Evolutionary conservation across 2,329 filamentous ascomycete species (phyloP).

Genomic region (Arthrocladium fulminans): DNA sequence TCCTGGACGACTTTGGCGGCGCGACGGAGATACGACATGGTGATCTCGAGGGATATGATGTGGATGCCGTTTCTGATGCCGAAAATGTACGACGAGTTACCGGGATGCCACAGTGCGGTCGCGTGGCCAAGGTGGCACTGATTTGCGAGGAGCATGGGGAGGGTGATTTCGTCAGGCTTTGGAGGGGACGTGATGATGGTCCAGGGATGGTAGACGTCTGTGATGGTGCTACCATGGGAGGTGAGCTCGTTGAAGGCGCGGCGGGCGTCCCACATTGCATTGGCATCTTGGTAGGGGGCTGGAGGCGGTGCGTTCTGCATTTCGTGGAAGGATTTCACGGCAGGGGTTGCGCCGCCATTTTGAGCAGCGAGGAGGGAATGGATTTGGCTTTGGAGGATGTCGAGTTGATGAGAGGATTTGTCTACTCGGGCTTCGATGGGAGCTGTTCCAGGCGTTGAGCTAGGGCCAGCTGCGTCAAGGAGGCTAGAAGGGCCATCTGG

Average conservation of each 20-base stretch:
- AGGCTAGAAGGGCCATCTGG: slow-evolving; percentile 21
- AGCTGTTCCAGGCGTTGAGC: slow-evolving; percentile 11
- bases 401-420: slow-evolving; percentile 11
- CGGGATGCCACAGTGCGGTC: slow-evolving; percentile 87
- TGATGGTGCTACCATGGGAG: neutral
- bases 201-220: slow-evolving; percentile 15
- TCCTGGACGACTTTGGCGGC: slow-evolving; percentile 88
- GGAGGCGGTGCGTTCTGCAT: neutral
- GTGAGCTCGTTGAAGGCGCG: neutral
- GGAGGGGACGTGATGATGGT: slow-evolving; percentile 58
- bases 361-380: slow-evolving; percentile 14
- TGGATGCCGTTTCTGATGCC: slow-evolving; percentile 81
- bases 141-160: slow-evolving; percentile 81
- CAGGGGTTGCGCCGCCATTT: neutral
- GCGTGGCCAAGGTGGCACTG: slow-evolving; percentile 87
- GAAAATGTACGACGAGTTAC: slow-evolving; percentile 88
- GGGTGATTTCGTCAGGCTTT: slow-evolving; percentile 66
- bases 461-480: slow-evolving; percentile 14
- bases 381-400: slow-evolving; percentile 14
- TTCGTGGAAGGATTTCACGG: neutral
- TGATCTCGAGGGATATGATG: slow-evolving; percentile 85
- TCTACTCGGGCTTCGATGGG: slow-evolving; percentile 3
- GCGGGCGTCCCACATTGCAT: neutral
- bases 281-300: neutral
- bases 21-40: slow-evolving; percentile 79